Base-by-base conservation (phyloP, 345 rosid genomes). In the Cardamine occulta region DNA sequence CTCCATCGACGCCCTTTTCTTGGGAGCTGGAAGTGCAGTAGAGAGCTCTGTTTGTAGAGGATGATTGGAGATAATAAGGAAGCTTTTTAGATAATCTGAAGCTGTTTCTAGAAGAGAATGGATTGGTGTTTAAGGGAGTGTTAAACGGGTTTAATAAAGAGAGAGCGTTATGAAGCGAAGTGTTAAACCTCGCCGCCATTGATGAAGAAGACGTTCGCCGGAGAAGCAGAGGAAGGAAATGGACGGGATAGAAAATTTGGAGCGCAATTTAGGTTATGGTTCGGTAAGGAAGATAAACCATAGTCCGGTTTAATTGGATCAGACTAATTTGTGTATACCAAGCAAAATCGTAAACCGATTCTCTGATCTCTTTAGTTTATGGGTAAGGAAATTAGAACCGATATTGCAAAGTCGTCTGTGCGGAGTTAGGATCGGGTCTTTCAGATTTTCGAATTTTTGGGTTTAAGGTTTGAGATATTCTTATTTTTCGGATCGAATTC, bases 171-270 rank as follows among this genome's bases (percentile, higher is more conserved):
- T 88, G 91, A 54, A 91, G 78, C 13, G 90, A 79, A 63, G 74
- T 68, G 84, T 84, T 85, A 17, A 93, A 66, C 84, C 91, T 88
- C 12, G 92, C 81, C 15, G 88, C 92, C 96, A 90, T 93, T 84
- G 59, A 24, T 35, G 63, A 15, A 3, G 52, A 32, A 2, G 19
- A 49, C 13, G 32, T 78, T 39, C 60, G 55, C 73, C 76, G 78
- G 78, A 67, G 77, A 72, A 58, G 54, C 53, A 63, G 79, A 53
- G 55, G 48, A 72, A 32, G 64, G 49, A 60, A 21, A 75, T 60
- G 47, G n/a, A n/a, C 2, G 40, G 15, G 10, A 56, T 8, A 17
- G 24, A 6, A 49, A 60, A 3, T 74, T 58, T 74, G 24, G 53
- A 74, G 61, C 78, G 66, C 34, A 34, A 6, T 54, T 76, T 76